Evolutionary conservation across 345 rosid species (phyloP).

Genomic region (Salix caprea): DNA sequence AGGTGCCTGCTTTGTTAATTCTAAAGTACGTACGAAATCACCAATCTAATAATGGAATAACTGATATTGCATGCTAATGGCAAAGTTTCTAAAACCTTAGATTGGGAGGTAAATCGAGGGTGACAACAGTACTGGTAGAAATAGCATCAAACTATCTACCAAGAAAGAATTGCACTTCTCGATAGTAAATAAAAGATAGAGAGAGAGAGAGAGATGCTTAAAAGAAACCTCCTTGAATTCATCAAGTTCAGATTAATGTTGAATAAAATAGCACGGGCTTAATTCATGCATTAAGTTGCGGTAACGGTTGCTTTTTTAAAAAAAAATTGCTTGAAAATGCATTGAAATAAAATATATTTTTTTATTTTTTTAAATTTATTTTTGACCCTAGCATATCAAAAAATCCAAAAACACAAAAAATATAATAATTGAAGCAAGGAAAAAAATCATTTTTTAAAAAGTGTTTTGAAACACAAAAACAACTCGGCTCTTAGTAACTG

Average conservation of each 20-base stretch:
- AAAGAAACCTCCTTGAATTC: background rate
- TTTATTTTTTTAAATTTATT: no score
- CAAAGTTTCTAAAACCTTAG: background rate
- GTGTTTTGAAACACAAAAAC: no score
- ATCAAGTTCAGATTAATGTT: background rate
- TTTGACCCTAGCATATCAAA: no score
- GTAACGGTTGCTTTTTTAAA: accelerated
- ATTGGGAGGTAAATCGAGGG: background rate
- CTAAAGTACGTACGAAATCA: background rate
- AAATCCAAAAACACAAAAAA: no score
- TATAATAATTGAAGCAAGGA: no score
- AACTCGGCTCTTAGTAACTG: no score
- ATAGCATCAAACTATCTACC: background rate
- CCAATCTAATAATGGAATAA: background rate
- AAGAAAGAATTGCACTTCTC: background rate
- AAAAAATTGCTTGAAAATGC: no score
- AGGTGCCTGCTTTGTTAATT: background rate
- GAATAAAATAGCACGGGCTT: background rate
- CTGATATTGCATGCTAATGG: background rate
- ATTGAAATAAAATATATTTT: no score
- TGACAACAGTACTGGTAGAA: background rate
- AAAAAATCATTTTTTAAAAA: no score
- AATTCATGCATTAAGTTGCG: background rate
- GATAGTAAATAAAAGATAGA: background rate
- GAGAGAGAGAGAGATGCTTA: background rate